Evolutionary conservation across 2,329 filamentous ascomycete genomes (phyloP).

Genomic region (Fusarium staphyleae): DNA sequence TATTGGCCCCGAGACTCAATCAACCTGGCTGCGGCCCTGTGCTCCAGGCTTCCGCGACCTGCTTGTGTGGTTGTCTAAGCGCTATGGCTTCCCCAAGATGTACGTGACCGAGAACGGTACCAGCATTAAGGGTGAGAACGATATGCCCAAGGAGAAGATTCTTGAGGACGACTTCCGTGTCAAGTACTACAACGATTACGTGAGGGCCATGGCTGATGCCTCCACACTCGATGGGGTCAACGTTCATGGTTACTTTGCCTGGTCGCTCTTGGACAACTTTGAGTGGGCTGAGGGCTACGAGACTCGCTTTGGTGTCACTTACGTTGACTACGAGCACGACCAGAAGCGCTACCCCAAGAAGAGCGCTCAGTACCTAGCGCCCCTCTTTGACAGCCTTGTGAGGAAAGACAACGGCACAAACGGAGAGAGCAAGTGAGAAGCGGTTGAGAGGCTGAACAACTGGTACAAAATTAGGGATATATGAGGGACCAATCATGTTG

Average conservation of each 20-base stretch:
- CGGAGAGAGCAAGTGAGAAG: slow-evolving; percentile 22
- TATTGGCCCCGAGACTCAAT: slow-evolving; percentile 85
- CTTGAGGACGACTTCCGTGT: slow-evolving; percentile 83
- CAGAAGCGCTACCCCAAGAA: slow-evolving; percentile 86
- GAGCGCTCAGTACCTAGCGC: slow-evolving; percentile 75
- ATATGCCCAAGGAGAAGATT: slow-evolving; percentile 72
- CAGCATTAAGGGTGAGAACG: slow-evolving; percentile 82
- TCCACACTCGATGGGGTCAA: slow-evolving; percentile 76
- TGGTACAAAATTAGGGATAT: slow-evolving; percentile 5
- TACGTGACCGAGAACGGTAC: slow-evolving; percentile 92
- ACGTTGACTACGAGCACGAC: slow-evolving; percentile 79
- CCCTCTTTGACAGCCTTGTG: slow-evolving; percentile 75
- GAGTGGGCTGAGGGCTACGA: slow-evolving; percentile 93
- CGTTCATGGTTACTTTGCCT: slow-evolving; percentile 82
- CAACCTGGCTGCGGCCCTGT: slow-evolving; percentile 79
- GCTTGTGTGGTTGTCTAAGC: slow-evolving; percentile 77
- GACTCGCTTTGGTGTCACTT: slow-evolving; percentile 84
- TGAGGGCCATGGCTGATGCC: slow-evolving; percentile 78
- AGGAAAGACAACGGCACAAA: slow-evolving; percentile 57
- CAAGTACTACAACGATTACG: slow-evolving; percentile 80
- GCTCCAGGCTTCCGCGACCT: slow-evolving; percentile 79
- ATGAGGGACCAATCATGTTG: slow-evolving; percentile 3
- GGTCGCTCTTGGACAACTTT: slow-evolving; percentile 90
- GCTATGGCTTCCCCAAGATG: slow-evolving; percentile 78
- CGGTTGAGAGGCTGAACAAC: not conserved